Base-by-base conservation (phyloP, 148 eudicot genomes). In the Nepenthes mirabilis region DNA sequence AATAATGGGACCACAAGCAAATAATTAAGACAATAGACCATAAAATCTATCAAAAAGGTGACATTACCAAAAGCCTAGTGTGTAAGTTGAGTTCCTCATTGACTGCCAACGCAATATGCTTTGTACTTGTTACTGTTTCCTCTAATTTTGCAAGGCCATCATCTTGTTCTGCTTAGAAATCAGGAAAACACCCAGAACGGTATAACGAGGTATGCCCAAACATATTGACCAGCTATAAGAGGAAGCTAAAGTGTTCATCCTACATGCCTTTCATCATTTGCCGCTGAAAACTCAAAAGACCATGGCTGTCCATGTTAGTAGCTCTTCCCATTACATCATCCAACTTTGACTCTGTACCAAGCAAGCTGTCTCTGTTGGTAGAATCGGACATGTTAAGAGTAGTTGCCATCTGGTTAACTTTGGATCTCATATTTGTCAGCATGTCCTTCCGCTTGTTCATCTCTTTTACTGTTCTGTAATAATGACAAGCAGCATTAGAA, bases 61-160 rank as follows among this genome's bases (percentile, higher is more conserved):
- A 54, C 37, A 34, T 56, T 69, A 77, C 81, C 75, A 77, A 61
- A 36, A 77, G 81, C 61, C 78, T 73, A n/a, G 81, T 73, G 34
- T 77, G 81, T 37, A 77, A 75, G 64, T 60, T 55, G 40, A 77
- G 75, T 68, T 77, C 81, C 73, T 77, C 81, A 14, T 77, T 77
- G 47, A 77, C 78, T 33, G 81, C 72, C 14, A 77, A 51, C 5
- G 81, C 81, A 56, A 77, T 70, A 60, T 77, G 81, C 67, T 77
- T 77, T 52, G 81, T 77, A 65, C 78, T 73, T 48, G 66, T 13
- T 23, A 77, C 75, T 32, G 81, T 77, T 57, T 67, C 78, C 70
- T 77, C 78, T 52, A 77, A 61, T 57, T 77, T 66, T 37, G 66
- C 81, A 64, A 77, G 78, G 54, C 77, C 81, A 8, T 77, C 81